Evolutionary conservation across 345 rosid species (phyloP), one percentile per base, ranked within the genome.

Genomic region (Eutrema yunnanense): DNA sequence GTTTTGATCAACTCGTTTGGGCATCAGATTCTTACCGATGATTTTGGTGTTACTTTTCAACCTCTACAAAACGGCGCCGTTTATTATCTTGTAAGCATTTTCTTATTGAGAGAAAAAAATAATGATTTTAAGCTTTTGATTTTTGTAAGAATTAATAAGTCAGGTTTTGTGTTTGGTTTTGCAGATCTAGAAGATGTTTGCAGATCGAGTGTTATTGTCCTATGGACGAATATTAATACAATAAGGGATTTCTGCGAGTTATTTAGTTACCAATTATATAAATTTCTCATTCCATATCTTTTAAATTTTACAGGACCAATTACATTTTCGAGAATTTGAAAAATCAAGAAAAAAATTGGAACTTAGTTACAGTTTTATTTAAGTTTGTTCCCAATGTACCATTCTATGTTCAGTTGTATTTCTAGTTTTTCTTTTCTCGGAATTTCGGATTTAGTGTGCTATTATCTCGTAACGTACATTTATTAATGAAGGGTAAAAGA

Each of bases 31-130:
- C 82, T 84, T 67, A 89, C 96, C 3, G 82, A 89, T 49, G 93
- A 87, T 44, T 88, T 85, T 96, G 97, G 98, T 49, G 33, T 83
- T 76, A 94, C 97, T 9, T 79, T 89, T 55, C 87, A 87, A 13
- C 73, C 96, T 19, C 97, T 94, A 49, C 90, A 91, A 64, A 84
- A 92, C 29, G 96, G 96, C 5, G 89, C 84, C 11, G 78, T 81
- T 54, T 94, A 92, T 62, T 94, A 94, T 77, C 86, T 89, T 79
- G 86, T 91, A 30, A 71, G 71, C 1, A 3, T 33, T 44, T 32
- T 36, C 9, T 1, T 30, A 11, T 2, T 12, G 8, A 16, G 13
- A 8, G 6, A 4, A n/a, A n/a, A 22, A 37, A 9, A 9, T 12
- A 57, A n/a, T 14, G 7, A 9, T 27, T 33, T 47, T 5, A 8